Evolutionary conservation across 495 filamentous ascomycete genomes (phyloP).

Genomic region (Lophiostoma macrostomum): DNA sequence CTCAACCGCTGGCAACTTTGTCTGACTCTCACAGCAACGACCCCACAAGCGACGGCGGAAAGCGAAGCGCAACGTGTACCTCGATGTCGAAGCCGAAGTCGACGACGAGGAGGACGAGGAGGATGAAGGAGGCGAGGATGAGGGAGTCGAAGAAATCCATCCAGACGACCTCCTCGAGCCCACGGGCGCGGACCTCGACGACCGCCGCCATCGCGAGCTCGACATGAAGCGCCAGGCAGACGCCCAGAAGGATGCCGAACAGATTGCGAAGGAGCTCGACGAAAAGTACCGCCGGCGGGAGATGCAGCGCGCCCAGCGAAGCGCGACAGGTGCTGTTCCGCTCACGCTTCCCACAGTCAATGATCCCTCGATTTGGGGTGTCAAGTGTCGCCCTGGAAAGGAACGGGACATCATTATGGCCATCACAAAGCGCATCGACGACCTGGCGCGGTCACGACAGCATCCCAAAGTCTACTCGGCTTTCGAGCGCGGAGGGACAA

Average conservation of each 20-base stretch:
- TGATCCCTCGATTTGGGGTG: constrained; percentile 93
- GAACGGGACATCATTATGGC: constrained; percentile 84
- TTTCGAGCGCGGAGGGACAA: constrained; percentile 77
- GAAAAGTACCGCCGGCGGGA: constrained; percentile 73
- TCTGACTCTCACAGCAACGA: constrained; percentile 53
- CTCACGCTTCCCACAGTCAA: constrained; percentile 89
- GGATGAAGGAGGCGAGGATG: constrained; percentile 83
- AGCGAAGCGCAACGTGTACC: constrained; percentile 71
- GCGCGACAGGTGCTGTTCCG: constrained; percentile 72
- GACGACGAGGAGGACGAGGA: constrained; percentile 91
- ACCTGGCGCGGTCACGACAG: constrained; percentile 67
- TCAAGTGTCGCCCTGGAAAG: constrained; percentile 90
- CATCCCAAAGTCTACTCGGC: constrained; percentile 78
- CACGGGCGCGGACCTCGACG: constrained; percentile 77
- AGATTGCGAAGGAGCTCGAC: constrained; percentile 79
- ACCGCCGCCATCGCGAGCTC: constrained; percentile 88
- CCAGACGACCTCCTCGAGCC: constrained; percentile 84
- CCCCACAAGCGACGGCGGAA: constrained; percentile 72
- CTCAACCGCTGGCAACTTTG: neutral
- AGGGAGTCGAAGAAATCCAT: constrained; percentile 82
- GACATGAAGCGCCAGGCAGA: constrained; percentile 86
- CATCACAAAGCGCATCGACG: constrained; percentile 83
- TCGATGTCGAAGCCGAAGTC: constrained; percentile 96
- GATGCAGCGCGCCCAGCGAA: constrained; percentile 8
- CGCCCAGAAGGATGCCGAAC: constrained; percentile 84